Evolutionary conservation across 257 asterid genomes (phyloP), one percentile per base, ranked within the genome.

Genomic region (Leptodermis oblonga): DNA sequence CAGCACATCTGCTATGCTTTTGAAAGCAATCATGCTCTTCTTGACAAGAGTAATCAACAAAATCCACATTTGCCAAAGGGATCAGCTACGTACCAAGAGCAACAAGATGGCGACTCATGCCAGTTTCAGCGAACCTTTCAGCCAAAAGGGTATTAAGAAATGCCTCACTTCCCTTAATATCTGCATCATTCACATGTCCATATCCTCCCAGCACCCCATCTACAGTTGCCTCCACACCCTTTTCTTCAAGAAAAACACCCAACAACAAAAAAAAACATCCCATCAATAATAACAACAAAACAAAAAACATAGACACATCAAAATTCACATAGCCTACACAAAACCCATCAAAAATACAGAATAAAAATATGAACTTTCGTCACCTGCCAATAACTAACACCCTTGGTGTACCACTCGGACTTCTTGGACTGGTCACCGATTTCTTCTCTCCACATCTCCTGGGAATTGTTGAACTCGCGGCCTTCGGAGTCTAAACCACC

Each of bases 151-250:
- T 66, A 61, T 80, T 85, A 78, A 93, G 77, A 70, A 90, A 93
- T 34, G 81, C 88, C 73, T 90, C 96, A 67, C 99, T 93, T 5
- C 76, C 87, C 67, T 77, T 81, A 33, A 93, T 84, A 86, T 93
- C 96, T 51, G 95, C 85, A 54, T 80, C 84, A 74, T 87, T 83
- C 80, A 93, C 96, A 66, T 85, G 90, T 41, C 81, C 96, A 66
- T 84, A 93, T 37, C 97, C 99, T 71, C 99, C 99, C 64, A 93
- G 81, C 69, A 90, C 96, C 37, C 99, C 99, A 65, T 93, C 90
- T 69, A 90, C 88, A n/a, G 96, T 85, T 42, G 99, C 96, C 80
- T 90, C 96, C 70, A 88, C 97, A 64, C 96, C 90, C 98, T 92
- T 79, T 79, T 73, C 83, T 70, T 42, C 67, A 58, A 33, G 75